Evolutionary conservation across 2,329 filamentous ascomycete species (phyloP).

Genomic region (Calonectria ilicicola): DNA sequence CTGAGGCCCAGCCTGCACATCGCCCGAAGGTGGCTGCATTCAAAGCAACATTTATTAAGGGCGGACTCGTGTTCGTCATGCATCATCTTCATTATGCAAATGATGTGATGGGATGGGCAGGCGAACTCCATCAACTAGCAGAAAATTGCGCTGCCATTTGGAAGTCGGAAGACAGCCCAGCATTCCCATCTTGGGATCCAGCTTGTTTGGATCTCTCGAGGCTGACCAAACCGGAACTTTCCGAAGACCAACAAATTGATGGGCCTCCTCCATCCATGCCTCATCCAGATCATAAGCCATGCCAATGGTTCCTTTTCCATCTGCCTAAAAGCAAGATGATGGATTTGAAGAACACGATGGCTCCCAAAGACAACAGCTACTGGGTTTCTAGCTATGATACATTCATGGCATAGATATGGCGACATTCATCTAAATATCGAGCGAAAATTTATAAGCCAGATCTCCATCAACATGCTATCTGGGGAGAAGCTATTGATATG

Average conservation of each 20-base stretch:
- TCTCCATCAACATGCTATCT: slow-evolving; percentile 43
- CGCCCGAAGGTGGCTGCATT: background rate
- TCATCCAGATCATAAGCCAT: background rate
- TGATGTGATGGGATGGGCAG: background rate
- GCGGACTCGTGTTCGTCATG: background rate
- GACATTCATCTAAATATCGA: slow-evolving; percentile 49
- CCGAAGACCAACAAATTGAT: slow-evolving; percentile 7
- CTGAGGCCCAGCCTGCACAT: background rate
- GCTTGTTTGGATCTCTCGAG: background rate
- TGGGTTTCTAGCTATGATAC: slow-evolving; percentile 61
- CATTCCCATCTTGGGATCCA: background rate
- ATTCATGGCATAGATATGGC: slow-evolving; percentile 55
- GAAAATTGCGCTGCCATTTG: background rate
- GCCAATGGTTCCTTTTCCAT: slow-evolving; percentile 19
- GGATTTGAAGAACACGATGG: slow-evolving; percentile 18
- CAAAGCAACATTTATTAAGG: background rate
- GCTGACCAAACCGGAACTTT: background rate
- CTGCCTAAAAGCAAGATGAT: slow-evolving; percentile 21
- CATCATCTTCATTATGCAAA: background rate
- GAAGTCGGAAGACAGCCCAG: background rate
- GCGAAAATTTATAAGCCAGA: slow-evolving; percentile 49
- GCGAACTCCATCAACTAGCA: background rate
- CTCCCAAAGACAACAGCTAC: slow-evolving; percentile 9
- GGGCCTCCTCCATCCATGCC: slow-evolving; percentile 1
- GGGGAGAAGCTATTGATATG: slow-evolving; percentile 54